phyloP scores from a whole-genome alignment of 345 rosid species.

The Hibiscus syriacus region DNA sequence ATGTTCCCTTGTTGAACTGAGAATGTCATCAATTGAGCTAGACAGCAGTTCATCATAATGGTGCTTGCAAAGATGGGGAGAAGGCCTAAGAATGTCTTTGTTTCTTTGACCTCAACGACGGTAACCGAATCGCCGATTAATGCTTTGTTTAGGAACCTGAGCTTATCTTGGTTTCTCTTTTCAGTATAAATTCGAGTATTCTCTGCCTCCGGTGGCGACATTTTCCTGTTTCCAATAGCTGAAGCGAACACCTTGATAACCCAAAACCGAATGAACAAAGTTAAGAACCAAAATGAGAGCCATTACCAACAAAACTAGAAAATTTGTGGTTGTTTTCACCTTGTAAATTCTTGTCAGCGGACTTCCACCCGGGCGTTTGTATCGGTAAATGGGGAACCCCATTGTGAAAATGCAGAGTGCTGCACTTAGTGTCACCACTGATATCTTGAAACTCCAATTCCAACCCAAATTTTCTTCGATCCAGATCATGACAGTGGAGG shows the following conservation, averaged over 20 bases:
- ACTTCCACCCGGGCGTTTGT: constrained; percentile 45
- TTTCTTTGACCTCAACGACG: constrained; percentile 36
- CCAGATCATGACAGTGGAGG: constrained; percentile 53
- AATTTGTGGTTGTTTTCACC: constrained; percentile 8
- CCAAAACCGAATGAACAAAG: too few species aligned
- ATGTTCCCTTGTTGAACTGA: constrained; percentile 46
- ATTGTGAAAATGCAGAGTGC: constrained; percentile 31
- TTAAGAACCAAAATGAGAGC: background rate
- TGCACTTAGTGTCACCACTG: constrained; percentile 17
- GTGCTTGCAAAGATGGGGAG: constrained; percentile 55
- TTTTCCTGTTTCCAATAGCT: constrained; percentile 35
- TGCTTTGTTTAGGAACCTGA: constrained; percentile 46
- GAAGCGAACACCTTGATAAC: constrained; percentile 33
- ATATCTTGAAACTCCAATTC: constrained; percentile 34
- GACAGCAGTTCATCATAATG: constrained; percentile 52
- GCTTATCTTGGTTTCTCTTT: constrained; percentile 19
- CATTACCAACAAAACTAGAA: background rate
- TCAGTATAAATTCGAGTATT: constrained; percentile 7
- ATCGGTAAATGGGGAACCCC: constrained; percentile 40
- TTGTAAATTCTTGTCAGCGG: constrained; percentile 31
- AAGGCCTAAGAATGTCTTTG: constrained; percentile 42
- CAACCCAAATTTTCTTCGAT: constrained; percentile 54
- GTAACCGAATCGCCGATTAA: constrained; percentile 18
- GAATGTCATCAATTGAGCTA: constrained; percentile 52
- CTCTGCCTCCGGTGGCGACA: constrained; percentile 13